phyloP scores from a whole-genome alignment of 257 asterid genomes.

The Fraxinus cuspidata region DNA sequence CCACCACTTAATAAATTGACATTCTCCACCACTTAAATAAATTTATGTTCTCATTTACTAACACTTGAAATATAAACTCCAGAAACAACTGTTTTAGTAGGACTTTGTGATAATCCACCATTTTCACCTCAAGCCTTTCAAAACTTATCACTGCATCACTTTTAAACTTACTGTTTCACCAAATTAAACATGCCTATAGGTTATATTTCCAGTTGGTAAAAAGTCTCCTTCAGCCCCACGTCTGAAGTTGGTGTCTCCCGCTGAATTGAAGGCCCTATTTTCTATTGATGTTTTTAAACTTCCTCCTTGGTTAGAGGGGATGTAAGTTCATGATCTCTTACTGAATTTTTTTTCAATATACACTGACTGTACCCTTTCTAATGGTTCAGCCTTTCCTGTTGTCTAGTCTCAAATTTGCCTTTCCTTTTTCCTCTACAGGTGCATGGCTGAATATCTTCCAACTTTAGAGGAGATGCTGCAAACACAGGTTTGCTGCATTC shows the following conservation, averaged over 20 bases:
- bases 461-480: slow-evolving; percentile 70
- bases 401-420: slow-evolving; percentile 12
- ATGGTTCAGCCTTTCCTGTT: slow-evolving; percentile 13
- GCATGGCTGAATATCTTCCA: slow-evolving; percentile 95
- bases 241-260: slow-evolving; percentile 72
- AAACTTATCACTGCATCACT: slow-evolving; percentile 4
- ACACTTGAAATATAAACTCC: not conserved
- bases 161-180: slow-evolving; percentile 1
- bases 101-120: not conserved
- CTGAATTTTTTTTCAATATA: slow-evolving; percentile 7
- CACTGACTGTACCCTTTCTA: not conserved
- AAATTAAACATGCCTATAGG: slow-evolving; percentile 44
- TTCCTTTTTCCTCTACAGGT: slow-evolving; percentile 48
- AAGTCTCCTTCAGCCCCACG: slow-evolving; percentile 77
- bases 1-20: not conserved
- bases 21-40: not conserved
- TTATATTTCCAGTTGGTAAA: slow-evolving; percentile 76
- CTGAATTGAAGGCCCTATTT: slow-evolving; percentile 75
- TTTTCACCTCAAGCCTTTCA: slow-evolving; percentile 20
- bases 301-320: slow-evolving; percentile 93
- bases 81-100: not conserved
- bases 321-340: slow-evolving; percentile 50
- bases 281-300: slow-evolving; percentile 87
- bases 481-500: slow-evolving; percentile 61
- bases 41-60: not conserved